These are phyloP conservation scores for Discostella stelligeroides DNA, from an alignment of 108 stramenopile genomes.

Conservation along the genomic window DNA sequence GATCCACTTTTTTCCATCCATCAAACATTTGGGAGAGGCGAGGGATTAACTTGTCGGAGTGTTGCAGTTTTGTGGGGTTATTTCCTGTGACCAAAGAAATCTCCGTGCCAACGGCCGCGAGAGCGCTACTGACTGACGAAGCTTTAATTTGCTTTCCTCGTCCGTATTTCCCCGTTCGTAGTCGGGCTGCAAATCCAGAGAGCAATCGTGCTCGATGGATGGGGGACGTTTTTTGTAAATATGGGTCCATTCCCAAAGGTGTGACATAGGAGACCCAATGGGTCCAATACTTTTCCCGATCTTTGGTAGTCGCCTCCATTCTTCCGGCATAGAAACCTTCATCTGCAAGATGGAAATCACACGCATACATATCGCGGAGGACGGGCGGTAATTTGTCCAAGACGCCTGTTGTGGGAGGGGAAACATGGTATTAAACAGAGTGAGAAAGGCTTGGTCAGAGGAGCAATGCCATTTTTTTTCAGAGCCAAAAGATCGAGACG, in stretches of 20 bases:
- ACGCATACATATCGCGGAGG: not conserved
- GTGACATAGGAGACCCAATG: conserved; percentile 5
- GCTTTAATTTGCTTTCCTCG: not conserved
- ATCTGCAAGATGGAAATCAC: too few relatives aligned
- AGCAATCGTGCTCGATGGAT: too few relatives aligned
- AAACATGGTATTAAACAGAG: conserved; percentile 10
- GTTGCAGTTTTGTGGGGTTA: not conserved
- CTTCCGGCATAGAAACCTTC: too few relatives aligned
- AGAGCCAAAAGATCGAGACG: conserved; percentile 19
- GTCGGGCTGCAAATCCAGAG: not conserved
- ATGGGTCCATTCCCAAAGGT: too few relatives aligned
- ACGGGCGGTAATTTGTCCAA: not conserved
- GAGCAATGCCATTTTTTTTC: too few relatives aligned
- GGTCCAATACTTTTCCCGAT: not conserved
- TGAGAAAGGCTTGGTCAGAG: not conserved
- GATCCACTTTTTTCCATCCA: conserved; percentile 2
- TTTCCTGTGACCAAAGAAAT: not conserved
- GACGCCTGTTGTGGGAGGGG: too few relatives aligned
- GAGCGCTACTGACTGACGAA: not conserved
- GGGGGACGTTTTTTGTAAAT: too few relatives aligned
- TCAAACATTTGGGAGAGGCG: conserved; percentile 1
- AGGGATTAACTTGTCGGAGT: not conserved
- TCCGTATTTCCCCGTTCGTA: not conserved
- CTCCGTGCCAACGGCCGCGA: too few relatives aligned
- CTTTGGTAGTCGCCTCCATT: too few relatives aligned